These are phyloP conservation scores for Tetracentron sinense DNA, from an alignment of 164 flowering plant species.

Conservation along the genomic window DNA sequence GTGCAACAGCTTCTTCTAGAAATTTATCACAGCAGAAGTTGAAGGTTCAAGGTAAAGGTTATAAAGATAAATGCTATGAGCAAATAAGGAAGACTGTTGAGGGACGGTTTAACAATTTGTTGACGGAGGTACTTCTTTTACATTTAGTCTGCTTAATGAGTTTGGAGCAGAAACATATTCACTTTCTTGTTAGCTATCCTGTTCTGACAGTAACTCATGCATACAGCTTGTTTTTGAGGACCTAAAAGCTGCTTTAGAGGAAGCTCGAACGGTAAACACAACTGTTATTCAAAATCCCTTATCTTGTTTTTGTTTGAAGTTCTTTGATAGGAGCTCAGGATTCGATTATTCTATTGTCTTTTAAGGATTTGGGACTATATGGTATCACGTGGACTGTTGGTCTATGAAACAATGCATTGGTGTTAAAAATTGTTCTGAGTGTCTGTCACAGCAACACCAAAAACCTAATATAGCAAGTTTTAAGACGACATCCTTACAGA, in stretches of 20 bases:
- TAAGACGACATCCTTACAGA: too few relatives aligned
- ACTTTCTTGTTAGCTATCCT: background rate
- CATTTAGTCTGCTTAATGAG: background rate
- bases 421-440: too few relatives aligned
- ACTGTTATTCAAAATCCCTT: background rate
- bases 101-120: constrained; percentile 64
- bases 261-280: constrained; percentile 71
- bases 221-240: constrained; percentile 77
- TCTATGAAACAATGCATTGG: too few relatives aligned
- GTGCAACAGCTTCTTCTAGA: constrained; percentile 52
- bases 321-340: too few relatives aligned
- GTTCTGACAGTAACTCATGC: constrained; percentile 19
- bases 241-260: constrained; percentile 90
- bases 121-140: constrained; percentile 53
- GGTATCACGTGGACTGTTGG: too few relatives aligned
- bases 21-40: constrained; percentile 60
- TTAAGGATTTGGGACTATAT: too few relatives aligned
- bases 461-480: too few relatives aligned
- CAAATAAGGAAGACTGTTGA: constrained; percentile 89
- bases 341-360: too few relatives aligned
- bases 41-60: constrained; percentile 89
- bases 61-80: constrained; percentile 97
- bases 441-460: too few relatives aligned
- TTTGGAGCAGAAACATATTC: background rate
- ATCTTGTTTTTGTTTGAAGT: background rate